Percentiles rank a stretch among this genome's conserved stretches.
Conservation (phyloP, 2,329 filamentous ascomycete species). For the Emergomyces orientalis region DNA sequence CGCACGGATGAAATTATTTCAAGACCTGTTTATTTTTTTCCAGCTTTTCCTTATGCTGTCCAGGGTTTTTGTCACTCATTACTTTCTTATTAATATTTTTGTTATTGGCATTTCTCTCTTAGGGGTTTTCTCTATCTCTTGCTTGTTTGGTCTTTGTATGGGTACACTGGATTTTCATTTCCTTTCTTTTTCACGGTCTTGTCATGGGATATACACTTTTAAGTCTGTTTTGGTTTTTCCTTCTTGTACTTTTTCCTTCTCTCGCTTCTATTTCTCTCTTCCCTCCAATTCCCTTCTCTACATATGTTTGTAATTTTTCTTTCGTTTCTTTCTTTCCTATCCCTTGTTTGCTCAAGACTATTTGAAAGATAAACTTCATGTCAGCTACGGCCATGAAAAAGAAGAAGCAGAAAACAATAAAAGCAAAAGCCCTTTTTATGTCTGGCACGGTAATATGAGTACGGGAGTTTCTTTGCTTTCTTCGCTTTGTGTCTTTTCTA, state of each 20-base stretch:
- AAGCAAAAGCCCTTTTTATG: background rate
- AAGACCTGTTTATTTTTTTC: background rate
- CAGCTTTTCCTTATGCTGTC: background rate
- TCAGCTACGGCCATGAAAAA: background rate
- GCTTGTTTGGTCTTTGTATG: background rate
- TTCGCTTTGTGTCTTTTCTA: background rate
- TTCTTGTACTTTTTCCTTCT: background rate
- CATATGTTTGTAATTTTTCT: slow-evolving; percentile 2
- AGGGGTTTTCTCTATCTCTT: background rate
- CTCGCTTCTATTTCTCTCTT: background rate
- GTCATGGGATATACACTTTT: background rate
- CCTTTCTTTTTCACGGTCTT: background rate
- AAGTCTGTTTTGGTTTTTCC: background rate
- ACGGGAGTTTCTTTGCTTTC: background rate
- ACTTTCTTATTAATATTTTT: background rate
- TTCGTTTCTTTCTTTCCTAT: background rate
- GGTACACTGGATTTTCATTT: background rate
- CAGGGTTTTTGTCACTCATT: background rate
- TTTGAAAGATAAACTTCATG: background rate
- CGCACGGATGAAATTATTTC: background rate
- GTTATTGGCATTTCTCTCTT: background rate
- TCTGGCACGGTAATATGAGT: background rate
- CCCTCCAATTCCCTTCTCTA: background rate
- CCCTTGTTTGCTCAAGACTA: background rate
- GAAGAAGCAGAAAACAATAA: background rate